phyloP scores from a whole-genome alignment of 352 stramenopile genomes.

The Globisporangium uncinulatum region DNA sequence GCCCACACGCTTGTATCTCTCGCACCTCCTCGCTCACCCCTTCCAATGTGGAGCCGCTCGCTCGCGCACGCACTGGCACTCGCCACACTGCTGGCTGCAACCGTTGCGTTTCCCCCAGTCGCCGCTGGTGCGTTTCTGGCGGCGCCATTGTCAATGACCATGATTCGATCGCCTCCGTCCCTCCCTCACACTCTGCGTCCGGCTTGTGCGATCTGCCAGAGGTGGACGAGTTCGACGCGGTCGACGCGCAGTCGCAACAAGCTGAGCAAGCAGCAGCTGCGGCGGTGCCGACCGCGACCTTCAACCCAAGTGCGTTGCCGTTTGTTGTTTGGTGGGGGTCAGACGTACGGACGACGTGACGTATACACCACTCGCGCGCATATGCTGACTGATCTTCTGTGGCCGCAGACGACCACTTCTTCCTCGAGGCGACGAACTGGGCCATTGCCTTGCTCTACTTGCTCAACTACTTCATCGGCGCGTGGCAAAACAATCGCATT shows the following conservation, averaged over 20 bases:
- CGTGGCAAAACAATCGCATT: constrained; percentile 57
- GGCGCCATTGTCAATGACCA: background rate
- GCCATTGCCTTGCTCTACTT: constrained; percentile 45
- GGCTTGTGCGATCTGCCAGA: constrained; percentile 4
- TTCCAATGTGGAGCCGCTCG: constrained; percentile 12
- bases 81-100: constrained; percentile 9
- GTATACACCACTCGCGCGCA: background rate
- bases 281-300: background rate
- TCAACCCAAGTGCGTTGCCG: constrained; percentile 16
- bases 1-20: too few species aligned
- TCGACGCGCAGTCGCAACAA: constrained; percentile 22
- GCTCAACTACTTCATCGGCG: constrained; percentile 58
- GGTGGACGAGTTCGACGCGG: constrained; percentile 40
- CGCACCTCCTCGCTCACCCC: background rate
- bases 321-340: background rate
- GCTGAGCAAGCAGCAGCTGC: constrained; percentile 2
- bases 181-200: background rate
- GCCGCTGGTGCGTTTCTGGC: constrained; percentile 6
- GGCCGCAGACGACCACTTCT: constrained; percentile 37
- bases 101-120: constrained; percentile 3
- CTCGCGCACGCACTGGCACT: constrained; percentile 13
- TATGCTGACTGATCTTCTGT: background rate
- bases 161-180: too few species aligned
- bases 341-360: too few species aligned
- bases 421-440: constrained; percentile 39